phyloP scores from a whole-genome alignment of 768 basidiomycete genomes.

The Neoboletus magnificus region DNA sequence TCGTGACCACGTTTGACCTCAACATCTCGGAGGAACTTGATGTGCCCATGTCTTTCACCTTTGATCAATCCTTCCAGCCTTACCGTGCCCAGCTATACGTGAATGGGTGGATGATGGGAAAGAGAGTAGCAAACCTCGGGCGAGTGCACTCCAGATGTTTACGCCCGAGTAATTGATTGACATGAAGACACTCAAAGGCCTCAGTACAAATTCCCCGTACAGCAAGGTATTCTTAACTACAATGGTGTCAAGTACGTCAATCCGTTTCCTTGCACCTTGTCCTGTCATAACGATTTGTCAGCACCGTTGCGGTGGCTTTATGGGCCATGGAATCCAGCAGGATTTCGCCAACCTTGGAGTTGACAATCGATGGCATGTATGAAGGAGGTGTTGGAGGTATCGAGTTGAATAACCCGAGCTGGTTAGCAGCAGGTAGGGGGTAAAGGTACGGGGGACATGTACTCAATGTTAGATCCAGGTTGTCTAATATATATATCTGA shows the following conservation, averaged over 20 bases:
- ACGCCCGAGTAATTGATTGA: background rate
- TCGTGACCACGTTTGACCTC: constrained; percentile 69
- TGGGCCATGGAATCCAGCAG: constrained; percentile 59
- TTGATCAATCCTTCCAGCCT: constrained; percentile 59
- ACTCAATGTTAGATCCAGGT: background rate
- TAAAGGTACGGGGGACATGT: background rate
- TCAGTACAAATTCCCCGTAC: constrained; percentile 79
- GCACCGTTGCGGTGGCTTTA: constrained; percentile 60
- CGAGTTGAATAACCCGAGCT: constrained; percentile 54
- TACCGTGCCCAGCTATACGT: constrained; percentile 75
- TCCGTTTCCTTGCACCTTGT: background rate
- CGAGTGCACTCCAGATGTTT: constrained; percentile 25
- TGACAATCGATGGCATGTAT: constrained; percentile 53
- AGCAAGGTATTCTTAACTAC: constrained; percentile 75
- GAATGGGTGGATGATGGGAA: constrained; percentile 91
- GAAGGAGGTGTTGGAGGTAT: constrained; percentile 67
- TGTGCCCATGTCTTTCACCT: constrained; percentile 67
- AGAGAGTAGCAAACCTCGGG: constrained; percentile 71
- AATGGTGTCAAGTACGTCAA: constrained; percentile 58
- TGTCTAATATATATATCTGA: background rate
- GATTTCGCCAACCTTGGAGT: constrained; percentile 49
- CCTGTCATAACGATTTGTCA: constrained; percentile 19
- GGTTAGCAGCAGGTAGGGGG: constrained; percentile 37
- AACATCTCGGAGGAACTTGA: constrained; percentile 59
- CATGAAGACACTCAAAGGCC: constrained; percentile 42